phyloP scores from a whole-genome alignment of 495 filamentous ascomycete genomes.

The Sordaria brevicollis region DNA sequence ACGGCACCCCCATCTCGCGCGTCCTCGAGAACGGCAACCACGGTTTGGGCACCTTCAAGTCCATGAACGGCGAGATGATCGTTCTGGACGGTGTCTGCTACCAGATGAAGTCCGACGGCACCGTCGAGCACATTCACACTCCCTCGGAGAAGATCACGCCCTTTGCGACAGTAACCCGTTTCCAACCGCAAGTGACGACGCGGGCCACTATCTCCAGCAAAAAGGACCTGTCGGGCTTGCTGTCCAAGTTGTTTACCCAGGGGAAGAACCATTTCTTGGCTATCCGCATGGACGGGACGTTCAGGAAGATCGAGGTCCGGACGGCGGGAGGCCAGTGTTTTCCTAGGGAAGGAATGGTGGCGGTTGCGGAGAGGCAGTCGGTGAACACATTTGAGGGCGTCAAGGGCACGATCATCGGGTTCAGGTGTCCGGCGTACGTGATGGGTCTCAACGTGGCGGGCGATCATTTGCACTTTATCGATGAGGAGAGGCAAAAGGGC shows the following conservation, averaged over 20 bases:
- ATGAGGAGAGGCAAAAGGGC: constrained; percentile 28
- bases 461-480: constrained; percentile 43
- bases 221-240: constrained; percentile 22
- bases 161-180: constrained; percentile 35
- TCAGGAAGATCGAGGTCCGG: constrained; percentile 26
- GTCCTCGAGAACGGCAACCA: constrained; percentile 36
- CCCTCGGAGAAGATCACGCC: constrained; percentile 21
- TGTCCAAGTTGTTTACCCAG: constrained; percentile 25
- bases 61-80: constrained; percentile 43
- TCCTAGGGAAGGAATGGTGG: constrained; percentile 28
- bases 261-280: constrained; percentile 30
- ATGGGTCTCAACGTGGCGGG: constrained; percentile 41
- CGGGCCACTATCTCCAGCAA: constrained; percentile 21
- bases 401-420: constrained; percentile 37
- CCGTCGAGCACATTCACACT: constrained; percentile 17
- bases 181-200: constrained; percentile 16
- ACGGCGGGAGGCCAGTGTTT: constrained; percentile 25
- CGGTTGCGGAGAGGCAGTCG: constrained; percentile 31
- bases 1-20: constrained; percentile 25
- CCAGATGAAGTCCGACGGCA: constrained; percentile 35
- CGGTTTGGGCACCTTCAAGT: constrained; percentile 41
- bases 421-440: constrained; percentile 35
- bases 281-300: constrained; percentile 28
- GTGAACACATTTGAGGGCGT: constrained; percentile 23
- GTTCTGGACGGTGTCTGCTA: constrained; percentile 37